Conservation (phyloP, 352 stramenopile genomes). For the Pythium sp. region DNA sequence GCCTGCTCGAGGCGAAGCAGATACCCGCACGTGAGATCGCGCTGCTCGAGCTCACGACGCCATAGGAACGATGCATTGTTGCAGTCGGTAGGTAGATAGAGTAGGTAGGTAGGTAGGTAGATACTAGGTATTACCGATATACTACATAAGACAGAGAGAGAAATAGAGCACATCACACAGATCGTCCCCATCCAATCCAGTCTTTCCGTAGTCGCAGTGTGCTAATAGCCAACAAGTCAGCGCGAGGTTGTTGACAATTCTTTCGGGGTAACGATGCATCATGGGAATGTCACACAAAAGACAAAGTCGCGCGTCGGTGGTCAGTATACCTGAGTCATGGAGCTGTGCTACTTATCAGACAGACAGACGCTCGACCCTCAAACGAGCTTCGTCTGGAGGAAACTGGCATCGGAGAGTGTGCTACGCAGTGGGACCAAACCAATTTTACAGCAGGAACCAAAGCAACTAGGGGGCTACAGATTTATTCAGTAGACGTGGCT, state of each 20-base stretch:
- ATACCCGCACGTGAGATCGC: constrained; percentile 5
- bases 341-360: neutral
- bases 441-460: no score
- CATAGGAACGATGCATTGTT: neutral
- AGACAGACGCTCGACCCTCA: no score
- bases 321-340: neutral
- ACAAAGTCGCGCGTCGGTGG: neutral
- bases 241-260: neutral
- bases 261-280: neutral
- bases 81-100: neutral
- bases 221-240: no score
- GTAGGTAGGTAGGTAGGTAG: no score
- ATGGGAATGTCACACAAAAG: neutral
- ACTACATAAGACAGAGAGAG: neutral
- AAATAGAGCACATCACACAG: neutral
- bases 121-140: no score
- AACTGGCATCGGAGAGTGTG: no score
- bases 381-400: no score
- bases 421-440: no score
- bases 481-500: no score
- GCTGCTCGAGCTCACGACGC: neutral
- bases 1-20: constrained; percentile 18
- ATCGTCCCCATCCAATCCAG: neutral
- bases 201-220: neutral
- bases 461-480: no score